phyloP scores from a whole-genome alignment of 202 grass and related monocot species.

The Setaria italica region DNA sequence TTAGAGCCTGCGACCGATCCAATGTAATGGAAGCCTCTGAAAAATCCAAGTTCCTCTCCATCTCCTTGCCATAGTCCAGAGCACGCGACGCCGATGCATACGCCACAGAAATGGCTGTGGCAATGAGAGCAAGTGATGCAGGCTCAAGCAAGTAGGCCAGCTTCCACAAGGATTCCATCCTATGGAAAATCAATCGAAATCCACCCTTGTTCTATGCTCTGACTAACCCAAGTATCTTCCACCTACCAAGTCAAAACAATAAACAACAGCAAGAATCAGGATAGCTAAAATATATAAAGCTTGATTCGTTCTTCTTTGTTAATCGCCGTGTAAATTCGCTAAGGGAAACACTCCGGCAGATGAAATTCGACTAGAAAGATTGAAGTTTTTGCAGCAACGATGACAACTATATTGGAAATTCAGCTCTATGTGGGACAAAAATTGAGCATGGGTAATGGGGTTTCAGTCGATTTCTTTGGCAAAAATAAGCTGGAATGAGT shows the following conservation, averaged over 20 bases:
- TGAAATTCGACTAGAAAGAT: not conserved
- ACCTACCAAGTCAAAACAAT: conserved; percentile 11
- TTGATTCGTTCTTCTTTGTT: not conserved
- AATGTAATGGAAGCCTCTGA: conserved; percentile 93
- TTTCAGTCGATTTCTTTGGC: not conserved
- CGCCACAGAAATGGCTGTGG: conserved; percentile 75
- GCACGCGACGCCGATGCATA: conserved; percentile 80
- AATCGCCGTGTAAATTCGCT: not conserved
- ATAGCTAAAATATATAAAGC: not conserved
- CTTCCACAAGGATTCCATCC: conserved; percentile 89
- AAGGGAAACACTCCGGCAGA: not conserved
- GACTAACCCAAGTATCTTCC: not conserved
- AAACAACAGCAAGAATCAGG: too few species aligned
- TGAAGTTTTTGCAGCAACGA: not conserved
- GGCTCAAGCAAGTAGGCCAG: conserved; percentile 90
- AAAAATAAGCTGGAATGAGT: not conserved
- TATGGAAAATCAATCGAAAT: not conserved
- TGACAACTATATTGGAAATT: not conserved
- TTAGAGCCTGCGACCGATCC: conserved; percentile 80
- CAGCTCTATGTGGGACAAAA: too few species aligned
- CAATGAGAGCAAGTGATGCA: conserved; percentile 73
- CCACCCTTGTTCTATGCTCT: conserved; percentile 4
- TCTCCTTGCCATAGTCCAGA: conserved; percentile 86
- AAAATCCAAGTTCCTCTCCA: conserved; percentile 93
- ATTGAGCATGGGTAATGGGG: not conserved